Evolutionary conservation across 2,329 filamentous ascomycete species (phyloP).

Genomic region (Lachnellula cervina): DNA sequence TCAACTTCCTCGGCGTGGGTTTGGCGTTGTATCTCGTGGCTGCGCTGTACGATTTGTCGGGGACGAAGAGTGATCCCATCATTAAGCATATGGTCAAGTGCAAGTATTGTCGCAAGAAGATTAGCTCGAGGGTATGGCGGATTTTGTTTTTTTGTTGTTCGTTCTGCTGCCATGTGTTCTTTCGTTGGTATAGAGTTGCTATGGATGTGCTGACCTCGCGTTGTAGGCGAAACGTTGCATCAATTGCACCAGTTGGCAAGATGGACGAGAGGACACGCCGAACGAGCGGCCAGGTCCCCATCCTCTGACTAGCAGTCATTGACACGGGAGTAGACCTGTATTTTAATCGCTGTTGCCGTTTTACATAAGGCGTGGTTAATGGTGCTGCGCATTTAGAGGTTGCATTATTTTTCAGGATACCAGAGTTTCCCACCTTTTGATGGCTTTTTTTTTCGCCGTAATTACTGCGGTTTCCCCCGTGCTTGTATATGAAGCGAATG

Average conservation of each 20-base stretch:
- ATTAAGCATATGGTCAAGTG: slow-evolving; percentile 68
- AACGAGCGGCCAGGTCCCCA: neutral
- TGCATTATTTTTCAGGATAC: no score
- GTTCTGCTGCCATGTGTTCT: neutral
- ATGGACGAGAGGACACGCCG: slow-evolving; percentile 46
- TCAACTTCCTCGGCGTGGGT: slow-evolving; percentile 63
- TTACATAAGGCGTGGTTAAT: no score
- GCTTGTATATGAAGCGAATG: no score
- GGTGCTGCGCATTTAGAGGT: no score
- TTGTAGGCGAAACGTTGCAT: slow-evolving; percentile 44
- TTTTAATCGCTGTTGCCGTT: no score
- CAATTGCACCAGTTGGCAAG: slow-evolving; percentile 54
- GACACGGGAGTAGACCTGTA: no score
- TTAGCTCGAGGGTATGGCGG: slow-evolving; percentile 56
- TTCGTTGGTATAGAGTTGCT: neutral
- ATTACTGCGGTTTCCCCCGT: no score
- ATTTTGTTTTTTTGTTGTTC: neutral
- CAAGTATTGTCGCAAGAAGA: slow-evolving; percentile 59
- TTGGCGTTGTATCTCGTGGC: slow-evolving; percentile 61
- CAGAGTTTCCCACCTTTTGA: no score
- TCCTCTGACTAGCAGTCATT: no score
- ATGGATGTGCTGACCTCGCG: neutral
- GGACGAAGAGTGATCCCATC: slow-evolving; percentile 54
- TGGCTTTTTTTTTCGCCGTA: no score
- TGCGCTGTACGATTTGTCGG: slow-evolving; percentile 52